Evolutionary conservation across 2,329 filamentous ascomycete species (phyloP), one percentile per base, ranked within the genome.

Genomic region (Aspergillus aculeatinus): DNA sequence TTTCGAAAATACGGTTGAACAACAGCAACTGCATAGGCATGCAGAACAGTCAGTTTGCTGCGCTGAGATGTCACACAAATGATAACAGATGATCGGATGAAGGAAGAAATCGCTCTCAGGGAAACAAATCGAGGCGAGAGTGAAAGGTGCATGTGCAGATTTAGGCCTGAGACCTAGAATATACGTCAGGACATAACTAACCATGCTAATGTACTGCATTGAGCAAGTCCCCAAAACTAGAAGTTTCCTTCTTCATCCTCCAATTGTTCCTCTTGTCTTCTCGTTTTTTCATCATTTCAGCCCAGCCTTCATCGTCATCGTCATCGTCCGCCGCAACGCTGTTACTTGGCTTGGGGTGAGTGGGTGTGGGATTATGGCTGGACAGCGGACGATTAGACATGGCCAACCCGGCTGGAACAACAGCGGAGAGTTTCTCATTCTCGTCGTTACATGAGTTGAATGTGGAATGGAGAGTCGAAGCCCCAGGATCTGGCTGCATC

Each of bases 281-380:
- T 55, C 79, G 76, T 62, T 76, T 79, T 69, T 78, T 78, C 72
- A 77, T 77, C 80, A 82, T 80, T 59, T 81, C 77, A n/a, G 79
- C 76, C 80, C 80, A 82, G 6, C 74, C 80, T 67, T 79, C 74
- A 19, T 81, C 80, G 27, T 82, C 80, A 57, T 82, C 75, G 1
- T 81, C 80, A n/a, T 82, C 80, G 11, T 79, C 76, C 5, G 59
- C 63, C 21, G 63, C 60, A 5, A 67, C 65, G 1, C 55, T 59
- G 57, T 61, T 67, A 53, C 56, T 62, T 39, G 62, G 50, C 47
- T 63, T 69, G 23, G 55, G 62, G 44, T 63, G 57, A 4, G 62
- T 55, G 3, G 59, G 51, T 6, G 66, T 59, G 50, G 62, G 65
- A 39, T 66, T 65, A 29, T 65, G 60, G 16, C 62, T 67, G 11